Base-by-base conservation (phyloP, 345 rosid species). In the Kernera saxatilis region DNA sequence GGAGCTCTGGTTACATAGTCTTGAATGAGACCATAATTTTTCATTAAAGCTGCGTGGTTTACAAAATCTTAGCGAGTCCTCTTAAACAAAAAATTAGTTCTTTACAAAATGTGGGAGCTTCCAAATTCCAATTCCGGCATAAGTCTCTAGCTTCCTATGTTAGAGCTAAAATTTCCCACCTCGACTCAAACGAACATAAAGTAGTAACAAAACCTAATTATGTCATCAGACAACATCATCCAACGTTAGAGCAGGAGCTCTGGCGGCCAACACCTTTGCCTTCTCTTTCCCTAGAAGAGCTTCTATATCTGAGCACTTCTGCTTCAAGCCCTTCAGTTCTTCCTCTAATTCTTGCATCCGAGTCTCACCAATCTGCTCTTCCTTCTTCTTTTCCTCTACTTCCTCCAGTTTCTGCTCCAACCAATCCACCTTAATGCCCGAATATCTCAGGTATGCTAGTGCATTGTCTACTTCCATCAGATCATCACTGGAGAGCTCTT, bases 341-440 rank as follows among this genome's bases (percentile, higher is more conserved):
- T n/a, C 11, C 37, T 61, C 51, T 11, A 39, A 2, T 43, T 26
- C 37, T 17, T 59, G 63, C 35, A 54, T 9, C 43, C 44, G 19
- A 21, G 13, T 32, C 65, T 22, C 44, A 56, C 40, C 6, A 2
- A 0, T 25, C 3, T 56, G 4, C 18, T 69, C 73, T 23, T 45
- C 18, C 26, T 22, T 18, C 44, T 69, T 30, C 23, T 50, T 65
- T 36, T 14, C 10, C 32, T 13, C 19, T 4, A 69, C 46, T 3
- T 57, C 37, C 25, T 56, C 48, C 1, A 57, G 10, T 43, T 69
- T 70, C 6, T 6, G 36, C 65, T 57, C 53, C 46, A 57, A 35
- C 74, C 74, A 58, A 26, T 58, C 67, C 49, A 70, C 22, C 35
- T 58, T 33, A 27, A 70, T 37, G 0, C 74, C 67, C 0, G 44